phyloP scores from a whole-genome alignment of 23 red algal genomes.

The Gracilaria gracilis region DNA sequence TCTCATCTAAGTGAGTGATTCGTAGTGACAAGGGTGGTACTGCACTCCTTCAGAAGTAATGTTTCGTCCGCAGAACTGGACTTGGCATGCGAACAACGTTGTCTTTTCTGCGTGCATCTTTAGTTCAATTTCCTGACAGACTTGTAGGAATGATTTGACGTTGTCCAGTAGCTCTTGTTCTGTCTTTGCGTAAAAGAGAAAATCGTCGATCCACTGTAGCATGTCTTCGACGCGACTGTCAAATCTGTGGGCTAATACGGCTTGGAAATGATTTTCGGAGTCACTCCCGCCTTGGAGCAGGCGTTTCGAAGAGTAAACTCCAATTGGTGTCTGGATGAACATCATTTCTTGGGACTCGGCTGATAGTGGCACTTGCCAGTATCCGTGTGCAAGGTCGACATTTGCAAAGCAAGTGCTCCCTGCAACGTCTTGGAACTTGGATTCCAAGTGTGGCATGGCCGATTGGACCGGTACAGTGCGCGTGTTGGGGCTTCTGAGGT shows the following conservation, averaged over 20 bases:
- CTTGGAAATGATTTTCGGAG: slow-evolving; percentile 57
- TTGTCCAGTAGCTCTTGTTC: slow-evolving; percentile 29
- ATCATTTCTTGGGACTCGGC: slow-evolving; percentile 36
- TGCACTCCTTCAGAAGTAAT: not conserved
- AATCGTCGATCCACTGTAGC: slow-evolving; percentile 54
- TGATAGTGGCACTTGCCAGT: slow-evolving; percentile 25
- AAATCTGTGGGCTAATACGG: not conserved
- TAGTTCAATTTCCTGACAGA: slow-evolving; percentile 18
- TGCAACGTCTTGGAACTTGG: not conserved
- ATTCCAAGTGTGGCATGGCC: slow-evolving; percentile 42
- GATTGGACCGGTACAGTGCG: not conserved
- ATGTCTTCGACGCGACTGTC: not conserved
- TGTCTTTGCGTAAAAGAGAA: slow-evolving; percentile 13
- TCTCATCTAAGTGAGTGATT: not conserved
- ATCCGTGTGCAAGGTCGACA: not conserved
- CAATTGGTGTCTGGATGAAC: slow-evolving; percentile 46
- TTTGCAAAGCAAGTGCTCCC: not conserved
- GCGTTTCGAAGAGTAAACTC: slow-evolving; percentile 9
- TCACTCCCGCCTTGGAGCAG: slow-evolving; percentile 30
- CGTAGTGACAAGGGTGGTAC: not conserved
- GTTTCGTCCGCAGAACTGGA: slow-evolving; percentile 3
- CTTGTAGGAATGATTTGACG: not conserved
- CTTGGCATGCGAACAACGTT: not conserved
- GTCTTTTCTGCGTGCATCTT: slow-evolving; percentile 51
- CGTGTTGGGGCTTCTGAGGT: not conserved